These are phyloP conservation scores for Przewalskia tangutica DNA, from an alignment of 257 asterid genomes.

Conservation along the genomic window DNA sequence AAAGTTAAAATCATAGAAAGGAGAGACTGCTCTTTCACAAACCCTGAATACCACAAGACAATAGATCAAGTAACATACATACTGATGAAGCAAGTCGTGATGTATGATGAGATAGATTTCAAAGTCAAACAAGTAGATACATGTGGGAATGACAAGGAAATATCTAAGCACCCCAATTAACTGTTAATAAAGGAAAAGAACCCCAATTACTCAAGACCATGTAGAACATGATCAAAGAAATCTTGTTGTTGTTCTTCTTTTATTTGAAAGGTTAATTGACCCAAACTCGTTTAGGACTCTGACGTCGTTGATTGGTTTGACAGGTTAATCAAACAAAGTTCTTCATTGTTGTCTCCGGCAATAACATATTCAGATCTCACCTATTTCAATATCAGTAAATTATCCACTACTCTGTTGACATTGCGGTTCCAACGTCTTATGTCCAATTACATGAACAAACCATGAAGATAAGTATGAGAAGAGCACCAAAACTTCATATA, in stretches of 20 bases:
- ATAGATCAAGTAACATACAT: neutral
- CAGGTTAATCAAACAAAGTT: no score
- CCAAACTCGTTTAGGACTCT: neutral
- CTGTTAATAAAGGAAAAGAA: neutral
- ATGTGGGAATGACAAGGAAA: neutral
- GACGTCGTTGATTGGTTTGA: neutral
- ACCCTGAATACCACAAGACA: neutral
- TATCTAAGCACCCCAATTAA: neutral
- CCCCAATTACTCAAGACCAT: neutral
- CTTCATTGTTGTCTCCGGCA: neutral
- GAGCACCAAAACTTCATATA: neutral
- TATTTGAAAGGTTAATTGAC: neutral
- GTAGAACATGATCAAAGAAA: neutral
- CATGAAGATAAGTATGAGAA: no score
- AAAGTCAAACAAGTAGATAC: neutral
- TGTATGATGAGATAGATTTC: neutral
- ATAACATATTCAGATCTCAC: neutral
- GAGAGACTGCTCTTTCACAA: neutral
- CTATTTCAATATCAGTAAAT: neutral
- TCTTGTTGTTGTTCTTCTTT: neutral
- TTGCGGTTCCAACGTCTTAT: neutral
- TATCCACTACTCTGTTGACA: neutral
- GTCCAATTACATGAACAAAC: neutral
- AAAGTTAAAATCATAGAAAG: neutral
- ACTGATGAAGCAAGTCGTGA: neutral